Conservation (phyloP, 2,329 filamentous ascomycete species). For the Diaporthe citrichinensis region DNA sequence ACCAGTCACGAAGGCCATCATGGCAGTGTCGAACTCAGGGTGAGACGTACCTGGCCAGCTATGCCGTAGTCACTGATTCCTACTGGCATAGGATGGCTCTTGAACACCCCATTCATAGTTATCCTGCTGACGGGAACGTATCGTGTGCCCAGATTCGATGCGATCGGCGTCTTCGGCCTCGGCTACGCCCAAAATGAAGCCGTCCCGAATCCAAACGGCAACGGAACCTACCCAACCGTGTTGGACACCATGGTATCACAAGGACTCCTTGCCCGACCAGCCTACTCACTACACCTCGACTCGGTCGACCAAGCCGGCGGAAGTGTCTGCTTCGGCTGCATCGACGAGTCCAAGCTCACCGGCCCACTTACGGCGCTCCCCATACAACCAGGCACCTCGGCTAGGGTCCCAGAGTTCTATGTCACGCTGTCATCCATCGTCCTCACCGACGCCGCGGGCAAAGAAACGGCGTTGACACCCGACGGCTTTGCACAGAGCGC, state of each 20-base stretch:
- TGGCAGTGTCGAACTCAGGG: conserved; percentile 5
- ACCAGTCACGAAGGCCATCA: not conserved
- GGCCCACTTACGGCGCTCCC: conserved; percentile 15
- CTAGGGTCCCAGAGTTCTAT: not conserved
- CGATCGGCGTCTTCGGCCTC: conserved; percentile 2
- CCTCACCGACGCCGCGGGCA: conserved; percentile 7
- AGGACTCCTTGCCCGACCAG: not conserved
- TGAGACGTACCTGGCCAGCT: not conserved
- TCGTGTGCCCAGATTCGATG: not conserved
- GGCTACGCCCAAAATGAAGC: conserved; percentile 13
- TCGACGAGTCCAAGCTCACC: conserved; percentile 29
- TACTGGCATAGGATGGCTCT: not conserved
- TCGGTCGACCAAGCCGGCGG: conserved; percentile 12
- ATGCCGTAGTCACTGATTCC: not conserved
- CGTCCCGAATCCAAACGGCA: conserved; percentile 1
- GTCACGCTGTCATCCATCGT: conserved; percentile 18
- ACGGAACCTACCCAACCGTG: conserved; percentile 13
- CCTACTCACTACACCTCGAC: conserved; percentile 9
- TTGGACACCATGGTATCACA: conserved; percentile 11
- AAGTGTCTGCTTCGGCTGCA: conserved; percentile 28
- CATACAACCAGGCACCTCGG: not conserved
- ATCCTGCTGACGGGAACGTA: not conserved
- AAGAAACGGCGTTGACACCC: conserved; percentile 3
- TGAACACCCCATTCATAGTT: not conserved
- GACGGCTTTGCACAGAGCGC: not conserved